phyloP scores from a whole-genome alignment of 1,139 yeast genomes.

The Magnusiomyces tetraspermus region DNA sequence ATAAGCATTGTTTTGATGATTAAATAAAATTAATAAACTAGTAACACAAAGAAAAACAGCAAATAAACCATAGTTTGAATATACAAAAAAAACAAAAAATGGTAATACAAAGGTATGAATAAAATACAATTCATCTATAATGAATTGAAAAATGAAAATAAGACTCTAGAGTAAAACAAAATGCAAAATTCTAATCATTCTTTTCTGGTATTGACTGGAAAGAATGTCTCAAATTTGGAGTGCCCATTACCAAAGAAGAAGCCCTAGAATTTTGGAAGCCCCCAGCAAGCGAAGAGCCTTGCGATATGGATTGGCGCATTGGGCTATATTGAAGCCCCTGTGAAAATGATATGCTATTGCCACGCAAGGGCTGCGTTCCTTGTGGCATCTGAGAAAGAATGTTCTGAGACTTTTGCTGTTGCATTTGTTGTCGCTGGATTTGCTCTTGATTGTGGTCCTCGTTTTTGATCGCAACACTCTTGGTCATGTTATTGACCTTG shows the following conservation, averaged over 20 bases:
- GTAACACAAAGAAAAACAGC: no score
- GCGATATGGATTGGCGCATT: background rate
- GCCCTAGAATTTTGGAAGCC: background rate
- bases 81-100: no score
- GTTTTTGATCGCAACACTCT: slow-evolving; percentile 68
- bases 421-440: slow-evolving; percentile 20
- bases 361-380: background rate
- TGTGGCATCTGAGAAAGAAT: background rate
- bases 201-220: background rate
- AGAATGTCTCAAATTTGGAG: background rate
- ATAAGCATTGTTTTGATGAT: no score
- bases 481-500: slow-evolving; percentile 85
- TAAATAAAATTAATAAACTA: no score
- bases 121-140: no score
- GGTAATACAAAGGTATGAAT: no score
- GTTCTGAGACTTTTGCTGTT: slow-evolving; percentile 3
- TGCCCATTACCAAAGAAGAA: background rate
- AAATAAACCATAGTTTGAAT: no score
- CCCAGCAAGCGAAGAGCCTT: background rate
- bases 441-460: slow-evolving; percentile 33
- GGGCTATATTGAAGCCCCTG: background rate
- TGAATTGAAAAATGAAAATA: no score
- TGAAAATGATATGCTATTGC: background rate
- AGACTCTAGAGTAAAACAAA: background rate
- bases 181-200: background rate